phyloP scores from a whole-genome alignment of 192 early-diverging fungal species.

The Funneliformis mosseae region DNA sequence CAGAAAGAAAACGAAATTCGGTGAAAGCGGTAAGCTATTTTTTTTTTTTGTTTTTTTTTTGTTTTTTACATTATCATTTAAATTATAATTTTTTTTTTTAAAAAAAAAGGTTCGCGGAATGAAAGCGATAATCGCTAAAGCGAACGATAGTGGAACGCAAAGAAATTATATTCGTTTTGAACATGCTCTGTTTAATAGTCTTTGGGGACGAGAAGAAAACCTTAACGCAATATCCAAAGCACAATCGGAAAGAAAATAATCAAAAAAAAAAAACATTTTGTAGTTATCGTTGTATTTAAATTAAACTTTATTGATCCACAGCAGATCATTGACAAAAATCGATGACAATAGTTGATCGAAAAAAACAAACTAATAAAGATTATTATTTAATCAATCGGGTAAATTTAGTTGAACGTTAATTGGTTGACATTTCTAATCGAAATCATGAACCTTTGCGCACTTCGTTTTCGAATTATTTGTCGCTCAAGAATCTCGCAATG shows the following conservation, averaged over 20 bases:
- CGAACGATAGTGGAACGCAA: conserved; percentile 1
- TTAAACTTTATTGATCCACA: too few relatives aligned
- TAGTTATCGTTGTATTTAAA: too few relatives aligned
- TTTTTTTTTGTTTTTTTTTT: conserved; percentile 2
- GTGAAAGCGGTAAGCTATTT: conserved; percentile 11
- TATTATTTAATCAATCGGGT: too few relatives aligned
- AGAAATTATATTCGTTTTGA: neutral
- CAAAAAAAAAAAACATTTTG: too few relatives aligned
- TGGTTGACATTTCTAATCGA: neutral
- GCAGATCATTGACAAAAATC: too few relatives aligned
- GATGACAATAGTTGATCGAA: too few relatives aligned
- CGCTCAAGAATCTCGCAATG: neutral
- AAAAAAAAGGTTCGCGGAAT: neutral
- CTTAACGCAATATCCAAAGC: neutral
- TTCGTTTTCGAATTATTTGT: neutral
- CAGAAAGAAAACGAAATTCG: conserved; percentile 13
- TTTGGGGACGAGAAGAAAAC: conserved; percentile 13
- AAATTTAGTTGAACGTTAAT: neutral
- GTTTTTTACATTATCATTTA: neutral
- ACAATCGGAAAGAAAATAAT: neutral
- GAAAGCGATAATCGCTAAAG: conserved; percentile 3
- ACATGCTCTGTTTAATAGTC: neutral
- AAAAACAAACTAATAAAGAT: too few relatives aligned
- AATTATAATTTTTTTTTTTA: neutral
- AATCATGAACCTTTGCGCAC: neutral